Evolutionary conservation across 257 asterid species (phyloP).

Genomic region (Solanum clarkiae): DNA sequence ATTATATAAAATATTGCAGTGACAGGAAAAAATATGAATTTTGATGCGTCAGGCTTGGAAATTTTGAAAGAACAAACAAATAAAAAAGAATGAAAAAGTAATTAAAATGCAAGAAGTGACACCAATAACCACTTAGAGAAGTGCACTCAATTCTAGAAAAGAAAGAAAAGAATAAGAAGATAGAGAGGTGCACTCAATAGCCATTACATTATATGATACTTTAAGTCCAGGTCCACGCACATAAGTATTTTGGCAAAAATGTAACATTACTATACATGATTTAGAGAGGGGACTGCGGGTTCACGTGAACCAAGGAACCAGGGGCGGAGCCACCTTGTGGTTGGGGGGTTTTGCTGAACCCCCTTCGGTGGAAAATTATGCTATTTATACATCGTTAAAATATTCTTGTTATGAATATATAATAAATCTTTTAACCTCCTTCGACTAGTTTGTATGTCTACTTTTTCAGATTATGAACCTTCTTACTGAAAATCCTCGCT

Average conservation of each 20-base stretch:
- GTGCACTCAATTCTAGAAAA: neutral
- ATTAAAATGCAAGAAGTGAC: neutral
- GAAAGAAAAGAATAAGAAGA: neutral
- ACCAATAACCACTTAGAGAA: neutral
- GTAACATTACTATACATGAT: neutral
- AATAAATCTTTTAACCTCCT: no score
- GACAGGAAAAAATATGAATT: neutral
- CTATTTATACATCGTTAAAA: no score
- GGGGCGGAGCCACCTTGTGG: no score
- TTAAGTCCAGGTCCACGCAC: neutral
- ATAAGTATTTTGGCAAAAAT: neutral
- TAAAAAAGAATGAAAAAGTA: neutral
- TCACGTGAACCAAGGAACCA: neutral
- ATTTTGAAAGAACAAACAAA: neutral
- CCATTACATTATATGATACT: no score
- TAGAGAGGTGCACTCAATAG: neutral
- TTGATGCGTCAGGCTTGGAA: neutral
- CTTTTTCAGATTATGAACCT: no score
- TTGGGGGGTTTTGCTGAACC: no score
- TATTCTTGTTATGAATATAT: no score
- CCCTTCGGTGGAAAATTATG: no score
- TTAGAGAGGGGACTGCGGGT: neutral
- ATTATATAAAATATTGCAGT: neutral
- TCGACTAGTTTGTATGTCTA: no score
- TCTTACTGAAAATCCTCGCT: no score